Percentiles rank a stretch among this genome's conserved stretches.
These are phyloP conservation scores for Cladosporium halotolerans DNA, from an alignment of 2,329 filamentous ascomycete genomes.

Conservation along the genomic window DNA sequence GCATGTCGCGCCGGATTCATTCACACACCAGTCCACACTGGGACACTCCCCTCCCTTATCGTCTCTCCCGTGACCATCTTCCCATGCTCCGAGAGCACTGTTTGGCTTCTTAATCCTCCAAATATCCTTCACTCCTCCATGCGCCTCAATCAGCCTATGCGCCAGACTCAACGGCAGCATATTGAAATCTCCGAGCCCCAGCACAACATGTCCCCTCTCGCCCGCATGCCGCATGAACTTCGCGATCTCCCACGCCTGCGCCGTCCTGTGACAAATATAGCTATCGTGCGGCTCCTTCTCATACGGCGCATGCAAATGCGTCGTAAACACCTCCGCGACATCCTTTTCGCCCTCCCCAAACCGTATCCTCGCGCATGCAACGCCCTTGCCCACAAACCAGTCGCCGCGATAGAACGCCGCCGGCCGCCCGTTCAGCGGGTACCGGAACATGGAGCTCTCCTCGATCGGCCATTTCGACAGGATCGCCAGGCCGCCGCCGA, in stretches of 20 bases:
- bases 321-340: conserved; percentile 83
- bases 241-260: conserved; percentile 91
- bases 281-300: conserved; percentile 72
- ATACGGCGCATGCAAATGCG: conserved; percentile 80
- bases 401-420: conserved; percentile 92
- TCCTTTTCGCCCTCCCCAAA: conserved; percentile 60
- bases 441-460: conserved; percentile 77
- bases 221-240: conserved; percentile 79
- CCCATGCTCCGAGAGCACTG: conserved; percentile 69
- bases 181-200: conserved; percentile 92
- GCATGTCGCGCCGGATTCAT: conserved; percentile 78
- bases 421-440: conserved; percentile 87
- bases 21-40: conserved; percentile 69
- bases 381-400: conserved; percentile 93
- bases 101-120: conserved; percentile 82
- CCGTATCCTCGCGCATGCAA: conserved; percentile 74
- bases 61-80: conserved; percentile 45
- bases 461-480: conserved; percentile 88
- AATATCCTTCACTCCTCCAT: conserved; percentile 70
- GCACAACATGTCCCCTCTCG: conserved; percentile 72
- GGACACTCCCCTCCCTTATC: conserved; percentile 66
- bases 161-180: conserved; percentile 84
- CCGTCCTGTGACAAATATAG: conserved; percentile 82
- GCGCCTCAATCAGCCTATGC: conserved; percentile 73
- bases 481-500: conserved; percentile 83